Conservation (phyloP, 1,284 basidiomycete genomes). For the Cutaneotrichosporon mucoides region DNA sequence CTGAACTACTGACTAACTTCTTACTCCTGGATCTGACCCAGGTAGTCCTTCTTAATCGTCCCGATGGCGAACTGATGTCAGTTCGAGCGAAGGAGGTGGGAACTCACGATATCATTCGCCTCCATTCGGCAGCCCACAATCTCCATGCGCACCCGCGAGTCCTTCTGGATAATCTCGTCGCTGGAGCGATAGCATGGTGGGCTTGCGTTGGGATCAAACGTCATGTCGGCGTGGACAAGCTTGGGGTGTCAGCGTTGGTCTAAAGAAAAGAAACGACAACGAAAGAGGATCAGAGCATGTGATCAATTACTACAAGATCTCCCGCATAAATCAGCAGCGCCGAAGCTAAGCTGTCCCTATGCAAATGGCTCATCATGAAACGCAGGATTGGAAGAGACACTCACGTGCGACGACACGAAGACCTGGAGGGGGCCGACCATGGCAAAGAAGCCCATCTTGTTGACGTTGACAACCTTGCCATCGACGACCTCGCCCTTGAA, state of each 20-base stretch:
- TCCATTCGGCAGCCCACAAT: constrained; percentile 96
- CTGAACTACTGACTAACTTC: neutral
- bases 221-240: constrained; percentile 89
- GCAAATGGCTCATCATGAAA: constrained; percentile 32
- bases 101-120: constrained; percentile 90
- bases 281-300: constrained; percentile 32
- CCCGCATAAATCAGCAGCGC: constrained; percentile 49
- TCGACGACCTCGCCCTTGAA: constrained; percentile 99
- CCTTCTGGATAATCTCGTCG: constrained; percentile 90
- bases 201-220: constrained; percentile 87
- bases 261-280: constrained; percentile 19
- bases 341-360: constrained; percentile 39
- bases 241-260: constrained; percentile 44
- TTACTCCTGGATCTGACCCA: constrained; percentile 66
- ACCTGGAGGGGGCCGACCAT: constrained; percentile 89
- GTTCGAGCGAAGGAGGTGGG: constrained; percentile 1
- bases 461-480: constrained; percentile 91
- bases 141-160: constrained; percentile 85
- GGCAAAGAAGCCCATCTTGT: constrained; percentile 71
- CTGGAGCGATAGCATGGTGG: constrained; percentile 86
- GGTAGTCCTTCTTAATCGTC: constrained; percentile 89
- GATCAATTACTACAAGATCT: constrained; percentile 51
- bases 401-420: constrained; percentile 89
- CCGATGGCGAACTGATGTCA: constrained; percentile 75
- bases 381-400: constrained; percentile 31